Evolutionary conservation across 2,329 filamentous ascomycete genomes (phyloP), one percentile per base, ranked within the genome.

Genomic region (Hymenoscyphus albidus): DNA sequence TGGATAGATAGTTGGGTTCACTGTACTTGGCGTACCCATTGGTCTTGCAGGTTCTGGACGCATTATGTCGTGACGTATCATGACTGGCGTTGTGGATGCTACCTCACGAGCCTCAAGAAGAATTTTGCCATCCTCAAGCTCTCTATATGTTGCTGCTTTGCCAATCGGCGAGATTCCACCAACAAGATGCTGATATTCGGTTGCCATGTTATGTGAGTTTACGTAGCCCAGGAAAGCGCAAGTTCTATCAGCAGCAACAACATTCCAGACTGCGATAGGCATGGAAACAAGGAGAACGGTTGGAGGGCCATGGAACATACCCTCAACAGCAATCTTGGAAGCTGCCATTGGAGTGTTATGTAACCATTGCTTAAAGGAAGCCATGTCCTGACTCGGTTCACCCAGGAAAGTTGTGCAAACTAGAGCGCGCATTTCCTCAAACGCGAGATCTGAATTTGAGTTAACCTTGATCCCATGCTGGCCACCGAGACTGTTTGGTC

Each of bases 331-430:
- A 64, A 89, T 85, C 69, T 84, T 85, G 16, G 83, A 80, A 0
- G 83, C 83, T 2, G 84, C 79, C 0, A 82, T 76, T 1, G 86
- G 84, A 0, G 82, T 81, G 68, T 84, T 83, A 57, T 85, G 82
- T n/a, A 89, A 78, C 86, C 86, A 89, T 67, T 87, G 83, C 64
- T 87, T 83, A 73, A 88, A 88, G 64, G 82, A 87, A 2, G 84
- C 82, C 85, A 88, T 88, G 67, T 88, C 85, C 13, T 85, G 80
- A 69, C 84, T 88, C 2, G 85, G 84, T 69, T 88, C 86, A 35
- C 86, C 86, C 35, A 88, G 84, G 71, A 88, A 88, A 0, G 86
- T 88, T 0, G 86, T 89, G 73, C 86, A 88, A 1, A 88, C 86
- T 12, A 89, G 76, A n/a, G 88, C 83, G 67, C 86, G 80, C 9